These are phyloP conservation scores for Chenopodium quinoa DNA, from an alignment of 148 eudicot genomes.

Conservation along the genomic window DNA sequence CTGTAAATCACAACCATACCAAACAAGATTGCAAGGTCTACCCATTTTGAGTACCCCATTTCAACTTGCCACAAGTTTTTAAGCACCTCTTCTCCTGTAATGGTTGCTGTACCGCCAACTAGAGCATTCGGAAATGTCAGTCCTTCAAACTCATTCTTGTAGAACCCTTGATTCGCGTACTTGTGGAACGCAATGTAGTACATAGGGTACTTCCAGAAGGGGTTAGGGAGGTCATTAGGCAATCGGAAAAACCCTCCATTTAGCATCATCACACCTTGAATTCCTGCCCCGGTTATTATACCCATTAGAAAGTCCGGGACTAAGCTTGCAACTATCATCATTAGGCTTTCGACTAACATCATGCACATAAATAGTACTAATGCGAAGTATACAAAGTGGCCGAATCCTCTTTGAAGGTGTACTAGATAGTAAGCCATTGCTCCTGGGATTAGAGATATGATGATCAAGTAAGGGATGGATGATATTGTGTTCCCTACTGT, in stretches of 20 bases:
- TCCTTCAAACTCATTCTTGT: slow-evolving; percentile 55
- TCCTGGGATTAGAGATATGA: slow-evolving; percentile 45
- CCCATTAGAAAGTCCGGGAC: slow-evolving; percentile 65
- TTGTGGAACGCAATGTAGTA: slow-evolving; percentile 53
- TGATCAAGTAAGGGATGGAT: slow-evolving; percentile 43
- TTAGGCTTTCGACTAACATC: slow-evolving; percentile 57
- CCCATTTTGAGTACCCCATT: slow-evolving; percentile 70
- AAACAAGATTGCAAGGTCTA: slow-evolving; percentile 49
- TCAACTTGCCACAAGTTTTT: slow-evolving; percentile 53
- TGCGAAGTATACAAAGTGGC: slow-evolving; percentile 41
- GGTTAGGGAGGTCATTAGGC: slow-evolving; percentile 57
- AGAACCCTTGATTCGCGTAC: slow-evolving; percentile 46
- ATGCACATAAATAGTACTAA: slow-evolving; percentile 33
- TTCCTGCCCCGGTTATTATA: slow-evolving; percentile 53
- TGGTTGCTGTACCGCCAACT: slow-evolving; percentile 19
- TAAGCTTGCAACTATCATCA: slow-evolving; percentile 57
- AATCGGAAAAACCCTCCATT: slow-evolving; percentile 56
- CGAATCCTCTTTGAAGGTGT: slow-evolving; percentile 45
- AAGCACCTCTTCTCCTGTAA: slow-evolving; percentile 50
- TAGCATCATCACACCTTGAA: slow-evolving; percentile 60
- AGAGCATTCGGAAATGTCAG: slow-evolving; percentile 37
- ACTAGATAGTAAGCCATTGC: slow-evolving; percentile 49
- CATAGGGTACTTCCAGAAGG: slow-evolving; percentile 53
- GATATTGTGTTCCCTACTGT: slow-evolving; percentile 55
- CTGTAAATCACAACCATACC: slow-evolving; percentile 64